Base-by-base conservation (phyloP, 768 basidiomycete species). In the Amanita exitialis region DNA sequence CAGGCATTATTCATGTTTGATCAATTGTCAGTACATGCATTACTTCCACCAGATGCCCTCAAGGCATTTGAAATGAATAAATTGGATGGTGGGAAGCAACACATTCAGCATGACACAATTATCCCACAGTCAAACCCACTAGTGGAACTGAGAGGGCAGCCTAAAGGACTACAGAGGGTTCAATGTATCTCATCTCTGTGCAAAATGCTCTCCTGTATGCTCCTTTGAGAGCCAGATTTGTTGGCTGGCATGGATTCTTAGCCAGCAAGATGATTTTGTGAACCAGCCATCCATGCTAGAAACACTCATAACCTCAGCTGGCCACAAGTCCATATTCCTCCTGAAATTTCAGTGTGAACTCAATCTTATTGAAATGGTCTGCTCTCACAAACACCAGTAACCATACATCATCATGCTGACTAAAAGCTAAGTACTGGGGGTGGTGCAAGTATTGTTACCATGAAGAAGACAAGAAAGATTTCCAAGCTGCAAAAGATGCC, bases 341-440 rank as follows among this genome's bases (percentile, higher is more conserved):
- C 69, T 67, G 1, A 75, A 74, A 57, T 74, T 71, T 57, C 70
- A 75, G 42, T 73, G 71, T 57, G 66, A 75, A 57, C 61, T 74
- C 3, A 75, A 75, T 57, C 68, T 69, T 9, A 76, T 76, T 59
- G 71, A 75, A 58, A 69, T 72, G 66, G 66, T 64, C 51, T 53
- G 66, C 54, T 36, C 55, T 25, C 4, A 7, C 27, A 49, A 39
- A 18, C 15, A 35, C 16, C n/a, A n/a, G n/a, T 7, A 44, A 23
- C 7, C 13, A 10, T 44, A 25, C 3, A 23, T n/a, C n/a, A n/a
- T n/a, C n/a, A n/a, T 44, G 16, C 46, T 54, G 7, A 46, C 35
- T 44, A 45, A 10, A 46, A 34, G 25, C 18, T 30, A n/a, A 63
- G 63, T 66, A 69, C 38, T 69, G 66, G 66, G 65, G 66, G 0